These are phyloP conservation scores for Solioccasus polychromus DNA, from an alignment of 768 basidiomycete species.

Conservation along the genomic window DNA sequence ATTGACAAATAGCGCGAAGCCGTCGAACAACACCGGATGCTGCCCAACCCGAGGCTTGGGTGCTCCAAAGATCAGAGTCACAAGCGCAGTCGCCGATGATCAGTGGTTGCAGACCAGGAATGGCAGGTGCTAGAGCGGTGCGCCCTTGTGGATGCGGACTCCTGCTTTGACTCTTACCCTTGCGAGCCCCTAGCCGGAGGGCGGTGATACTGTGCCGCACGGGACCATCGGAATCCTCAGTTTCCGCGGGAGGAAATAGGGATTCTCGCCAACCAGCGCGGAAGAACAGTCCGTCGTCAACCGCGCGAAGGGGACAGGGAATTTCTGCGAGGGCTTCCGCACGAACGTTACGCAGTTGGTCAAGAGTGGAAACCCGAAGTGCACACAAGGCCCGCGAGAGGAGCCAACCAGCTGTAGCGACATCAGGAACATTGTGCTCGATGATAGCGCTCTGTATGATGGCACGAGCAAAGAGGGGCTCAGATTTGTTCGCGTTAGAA, in stretches of 20 bases:
- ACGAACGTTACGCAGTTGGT: constrained; percentile 59
- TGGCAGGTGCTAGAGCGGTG: constrained; percentile 5
- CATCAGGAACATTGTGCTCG: constrained; percentile 59
- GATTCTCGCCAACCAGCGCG: constrained; percentile 54
- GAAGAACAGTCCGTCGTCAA: constrained; percentile 73
- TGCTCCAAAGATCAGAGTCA: constrained; percentile 64
- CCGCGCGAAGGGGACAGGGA: constrained; percentile 49
- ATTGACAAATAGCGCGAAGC: constrained; percentile 73
- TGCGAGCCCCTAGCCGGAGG: constrained; percentile 26
- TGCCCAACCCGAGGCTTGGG: constrained; percentile 61
- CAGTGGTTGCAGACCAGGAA: constrained; percentile 52
- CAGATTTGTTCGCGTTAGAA: constrained; percentile 56
- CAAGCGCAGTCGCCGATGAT: constrained; percentile 72
- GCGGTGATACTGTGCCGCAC: constrained; percentile 16
- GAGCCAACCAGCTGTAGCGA: constrained; percentile 61
- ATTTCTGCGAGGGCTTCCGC: constrained; percentile 55
- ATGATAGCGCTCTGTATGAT: constrained; percentile 73
- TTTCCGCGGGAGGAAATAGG: constrained; percentile 33
- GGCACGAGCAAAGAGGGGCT: constrained; percentile 67
- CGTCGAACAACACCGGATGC: constrained; percentile 59
- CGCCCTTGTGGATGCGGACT: constrained; percentile 28
- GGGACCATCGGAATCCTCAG: constrained; percentile 16
- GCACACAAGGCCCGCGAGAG: constrained; percentile 61
- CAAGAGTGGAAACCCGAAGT: constrained; percentile 51
- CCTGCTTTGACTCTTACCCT: constrained; percentile 22